phyloP scores from a whole-genome alignment of 495 filamentous ascomycete species.

The Saxispiralis lemnorum region DNA sequence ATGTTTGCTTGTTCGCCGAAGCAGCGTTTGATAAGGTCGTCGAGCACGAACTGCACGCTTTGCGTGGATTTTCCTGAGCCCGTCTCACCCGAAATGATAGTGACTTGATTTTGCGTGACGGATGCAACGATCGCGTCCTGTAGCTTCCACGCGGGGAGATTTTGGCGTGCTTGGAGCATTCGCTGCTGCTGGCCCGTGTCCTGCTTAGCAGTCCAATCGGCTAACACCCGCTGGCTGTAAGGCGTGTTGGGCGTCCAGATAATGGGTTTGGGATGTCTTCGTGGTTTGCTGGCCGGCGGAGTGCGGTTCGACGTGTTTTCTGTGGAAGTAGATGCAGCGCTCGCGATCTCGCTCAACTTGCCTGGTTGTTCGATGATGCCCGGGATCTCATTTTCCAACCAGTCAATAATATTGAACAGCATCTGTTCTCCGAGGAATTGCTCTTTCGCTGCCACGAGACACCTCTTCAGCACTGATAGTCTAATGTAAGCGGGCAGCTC shows the following conservation, averaged over 20 bases:
- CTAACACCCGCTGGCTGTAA: constrained; percentile 28
- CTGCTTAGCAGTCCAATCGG: constrained; percentile 39
- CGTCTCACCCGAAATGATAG: constrained; percentile 91
- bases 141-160: constrained; percentile 75
- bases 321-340: constrained; percentile 38
- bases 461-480: constrained; percentile 68
- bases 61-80: constrained; percentile 95
- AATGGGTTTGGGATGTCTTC: constrained; percentile 17
- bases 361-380: constrained; percentile 67
- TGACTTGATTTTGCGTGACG: constrained; percentile 61
- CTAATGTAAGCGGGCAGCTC: constrained; percentile 80
- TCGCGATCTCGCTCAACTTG: constrained; percentile 60
- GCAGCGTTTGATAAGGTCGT: constrained; percentile 65
- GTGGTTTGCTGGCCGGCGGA: neutral
- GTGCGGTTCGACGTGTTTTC: constrained; percentile 13
- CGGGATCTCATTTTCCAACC: constrained; percentile 65
- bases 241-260: constrained; percentile 24
- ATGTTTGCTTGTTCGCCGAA: constrained; percentile 73
- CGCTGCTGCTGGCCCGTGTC: constrained; percentile 40
- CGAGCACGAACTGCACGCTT: constrained; percentile 86
- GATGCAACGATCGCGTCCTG: constrained; percentile 56
- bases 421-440: constrained; percentile 64
- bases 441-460: constrained; percentile 46
- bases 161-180: constrained; percentile 50
- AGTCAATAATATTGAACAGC: constrained; percentile 77